Base-by-base conservation (phyloP, 2,329 filamentous ascomycete species). In the Westerdykella sp. region DNA sequence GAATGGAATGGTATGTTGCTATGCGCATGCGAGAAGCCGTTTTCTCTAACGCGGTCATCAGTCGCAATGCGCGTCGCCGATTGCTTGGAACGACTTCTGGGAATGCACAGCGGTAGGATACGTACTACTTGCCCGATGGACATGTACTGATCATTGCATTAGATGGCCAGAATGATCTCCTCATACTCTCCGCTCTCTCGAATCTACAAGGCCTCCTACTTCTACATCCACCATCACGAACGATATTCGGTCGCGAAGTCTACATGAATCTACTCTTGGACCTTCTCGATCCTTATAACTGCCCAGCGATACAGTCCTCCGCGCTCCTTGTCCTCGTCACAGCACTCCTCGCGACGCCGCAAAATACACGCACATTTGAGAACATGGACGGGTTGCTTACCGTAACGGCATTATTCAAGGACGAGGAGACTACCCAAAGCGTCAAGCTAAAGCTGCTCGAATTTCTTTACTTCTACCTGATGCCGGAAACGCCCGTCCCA, bases 181-280 rank as follows among this genome's bases (percentile, higher is more conserved):
- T 96, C 57, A 95, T 97, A 56, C 78, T 96, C 55, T 86, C 85
- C 53, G 84, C 89, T 6, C 77, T 98, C 47, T 87, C 95, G 57
- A 74, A 96, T 42, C 85, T 95, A 30, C 91, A 97, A 70, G 93
- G 93, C 14, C 76, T 85, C 16, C 74, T 97, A 49, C 76, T 97
- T 48, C 77, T 98, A 32, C 93, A 98, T 60, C 90, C 91, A 11
- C 87, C 90, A 0, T 95, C 87, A 59, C 86, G 93, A 65, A 77
- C 81, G 12, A 78, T 97, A 38, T 97, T 97, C 68, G 81, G 84
- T 21, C 80, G 89, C 46, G 89, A 95, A 69, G 83, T 89, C 53
- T 86, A 94, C 69, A 97, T 98, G 91, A 96, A 95, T 65, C 79
- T 96, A 45, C 83, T 97, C 34, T 84, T 97, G 50, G 90, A 97